Evolutionary conservation across 352 stramenopile genomes (phyloP).

Genomic region (Pythium guiyangense): DNA sequence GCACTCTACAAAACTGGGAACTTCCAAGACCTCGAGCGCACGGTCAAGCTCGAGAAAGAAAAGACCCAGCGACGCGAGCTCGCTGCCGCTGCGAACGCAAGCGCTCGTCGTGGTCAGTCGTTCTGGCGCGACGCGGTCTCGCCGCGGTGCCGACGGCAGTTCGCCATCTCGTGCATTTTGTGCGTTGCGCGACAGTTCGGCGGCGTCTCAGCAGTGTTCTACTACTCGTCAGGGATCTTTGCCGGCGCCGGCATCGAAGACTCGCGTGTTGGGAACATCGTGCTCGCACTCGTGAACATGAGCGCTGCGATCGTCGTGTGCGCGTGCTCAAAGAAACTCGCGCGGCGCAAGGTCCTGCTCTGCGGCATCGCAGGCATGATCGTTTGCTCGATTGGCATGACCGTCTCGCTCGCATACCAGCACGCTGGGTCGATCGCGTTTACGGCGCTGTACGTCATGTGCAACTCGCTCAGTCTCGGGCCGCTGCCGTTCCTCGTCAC

Average conservation of each 20-base stretch:
- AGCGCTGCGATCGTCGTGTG: conserved; percentile 21
- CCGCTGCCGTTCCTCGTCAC: conserved; percentile 33
- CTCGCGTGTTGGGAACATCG: conserved; percentile 26
- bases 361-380: conserved; percentile 29
- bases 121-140: conserved; percentile 27
- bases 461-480: conserved; percentile 35
- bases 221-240: conserved; percentile 44
- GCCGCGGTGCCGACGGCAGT: conserved; percentile 25
- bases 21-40: conserved; percentile 28
- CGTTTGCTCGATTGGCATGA: conserved; percentile 28
- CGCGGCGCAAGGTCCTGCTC: conserved; percentile 21
- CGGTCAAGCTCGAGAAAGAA: conserved; percentile 22
- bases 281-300: conserved; percentile 24
- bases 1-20: conserved; percentile 26
- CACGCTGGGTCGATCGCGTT: conserved; percentile 19
- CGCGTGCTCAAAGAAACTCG: conserved; percentile 27
- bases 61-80: conserved; percentile 20
- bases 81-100: conserved; percentile 10
- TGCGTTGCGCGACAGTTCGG: conserved; percentile 31
- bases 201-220: conserved; percentile 34
- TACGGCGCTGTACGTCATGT: conserved; percentile 27
- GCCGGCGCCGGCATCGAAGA: conserved; percentile 29
- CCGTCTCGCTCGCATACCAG: conserved; percentile 25
- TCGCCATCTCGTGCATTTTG: conserved; percentile 29
- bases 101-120: conserved; percentile 1